Evolutionary conservation across 139 green algal genomes (phyloP), one percentile per base, ranked within the genome.

Genomic region (Spirogloea muscicola): DNA sequence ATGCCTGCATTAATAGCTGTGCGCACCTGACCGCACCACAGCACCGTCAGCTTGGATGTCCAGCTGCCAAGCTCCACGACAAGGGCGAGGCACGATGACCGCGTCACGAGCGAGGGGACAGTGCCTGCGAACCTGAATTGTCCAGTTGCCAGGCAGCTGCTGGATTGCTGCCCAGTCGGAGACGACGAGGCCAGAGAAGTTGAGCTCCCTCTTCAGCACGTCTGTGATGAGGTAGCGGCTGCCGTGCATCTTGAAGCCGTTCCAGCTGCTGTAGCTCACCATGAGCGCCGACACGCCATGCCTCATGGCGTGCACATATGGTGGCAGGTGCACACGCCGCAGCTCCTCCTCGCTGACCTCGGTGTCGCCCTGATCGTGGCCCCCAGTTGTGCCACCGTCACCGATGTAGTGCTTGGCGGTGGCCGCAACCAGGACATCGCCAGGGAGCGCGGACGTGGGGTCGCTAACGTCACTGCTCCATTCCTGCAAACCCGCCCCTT

Each of bases 361-460:
- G 13, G 62, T 39, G 18, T 71, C 62, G n/a, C 62, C 62, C 41
- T 42, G 42, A 43, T 71, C 62, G 27, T 46, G 31, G 1, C 62
- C 62, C 21, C 42, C 42, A 29, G 18, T 39, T 16, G 62, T 71
- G 42, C 40, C 62, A 10, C 62, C 62, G 25, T 71, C 62, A 13
- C 42, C 62, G n/a, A 71, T n/a, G 2, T 43, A 71, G 25, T 71
- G 62, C 62, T 71, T 71, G 9, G 62, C 62, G 9, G 69, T 77
- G 7, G 69, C 57, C 3, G 69, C 55, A 3, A 77, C 58, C 27
- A 77, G 57, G 29, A 42, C 33, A 31, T 68, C 59, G 13, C 59
- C 59, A 7, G 37, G 41, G 10, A 68, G 33, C 41, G 5, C 46
- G 42, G 41, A 68, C 9, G 59, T 36, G 10, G 42, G 18, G 42